Evolutionary conservation across 345 rosid genomes (phyloP).

Genomic region (Eucalyptus marginata): DNA sequence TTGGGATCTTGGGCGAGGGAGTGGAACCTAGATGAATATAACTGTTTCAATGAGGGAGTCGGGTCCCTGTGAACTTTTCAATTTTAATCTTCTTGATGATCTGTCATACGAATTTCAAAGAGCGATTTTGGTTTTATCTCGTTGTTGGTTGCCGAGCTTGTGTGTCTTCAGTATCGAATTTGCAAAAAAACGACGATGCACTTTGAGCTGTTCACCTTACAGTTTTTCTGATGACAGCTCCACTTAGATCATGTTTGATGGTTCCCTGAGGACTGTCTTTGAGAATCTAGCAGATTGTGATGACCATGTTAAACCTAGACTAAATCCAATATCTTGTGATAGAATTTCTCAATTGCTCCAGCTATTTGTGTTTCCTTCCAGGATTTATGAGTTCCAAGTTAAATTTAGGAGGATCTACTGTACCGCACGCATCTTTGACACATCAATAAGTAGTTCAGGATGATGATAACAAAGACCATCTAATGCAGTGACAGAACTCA

Average conservation of each 20-base stretch:
- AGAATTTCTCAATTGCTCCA: not conserved
- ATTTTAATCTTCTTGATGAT: not conserved
- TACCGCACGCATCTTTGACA: not conserved
- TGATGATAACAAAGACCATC: not conserved
- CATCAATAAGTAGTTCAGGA: not conserved
- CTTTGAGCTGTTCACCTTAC: not conserved
- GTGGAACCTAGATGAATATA: not conserved
- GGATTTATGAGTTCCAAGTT: not conserved
- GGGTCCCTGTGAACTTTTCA: not conserved
- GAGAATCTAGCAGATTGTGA: not conserved
- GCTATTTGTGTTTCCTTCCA: not conserved
- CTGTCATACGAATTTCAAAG: not conserved
- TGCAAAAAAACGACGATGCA: not conserved
- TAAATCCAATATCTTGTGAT: not conserved
- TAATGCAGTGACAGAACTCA: not conserved
- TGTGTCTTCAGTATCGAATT: not conserved
- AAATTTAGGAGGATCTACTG: not conserved
- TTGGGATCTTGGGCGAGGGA: not conserved
- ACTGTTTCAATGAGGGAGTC: not conserved
- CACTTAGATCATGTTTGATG: not conserved
- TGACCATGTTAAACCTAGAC: not conserved
- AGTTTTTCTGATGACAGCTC: not conserved
- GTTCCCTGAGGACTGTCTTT: not conserved
- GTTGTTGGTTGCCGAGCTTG: not conserved
- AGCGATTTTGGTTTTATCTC: not conserved